Conservation (phyloP, 2,329 filamentous ascomycete genomes). For the Drechslera avenae region DNA sequence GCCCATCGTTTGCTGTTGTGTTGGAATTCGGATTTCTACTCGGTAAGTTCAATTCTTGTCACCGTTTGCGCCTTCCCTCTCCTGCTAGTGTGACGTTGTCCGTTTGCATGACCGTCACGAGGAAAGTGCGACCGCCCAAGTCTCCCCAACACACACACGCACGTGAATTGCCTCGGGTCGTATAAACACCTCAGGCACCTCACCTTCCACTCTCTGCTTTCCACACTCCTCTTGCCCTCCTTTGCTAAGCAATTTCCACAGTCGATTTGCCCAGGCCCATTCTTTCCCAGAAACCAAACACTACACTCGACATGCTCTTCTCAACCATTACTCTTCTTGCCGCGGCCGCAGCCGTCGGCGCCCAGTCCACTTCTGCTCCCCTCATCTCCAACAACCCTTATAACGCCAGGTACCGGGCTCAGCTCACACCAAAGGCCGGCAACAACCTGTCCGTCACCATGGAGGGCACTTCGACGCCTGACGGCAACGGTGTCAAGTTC, state of each 20-base stretch:
- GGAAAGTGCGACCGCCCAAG: slow-evolving; percentile 5
- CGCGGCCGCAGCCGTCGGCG: slow-evolving; percentile 34
- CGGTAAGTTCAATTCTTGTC: background rate
- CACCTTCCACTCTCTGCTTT: slow-evolving; percentile 3
- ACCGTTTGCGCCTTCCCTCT: background rate
- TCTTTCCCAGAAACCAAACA: slow-evolving; percentile 15
- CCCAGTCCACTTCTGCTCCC: slow-evolving; percentile 42
- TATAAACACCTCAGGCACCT: slow-evolving; percentile 10
- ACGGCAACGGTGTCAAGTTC: slow-evolving; percentile 50
- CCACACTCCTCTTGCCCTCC: slow-evolving; percentile 1
- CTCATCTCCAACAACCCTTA: slow-evolving; percentile 45
- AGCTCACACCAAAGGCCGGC: slow-evolving; percentile 40
- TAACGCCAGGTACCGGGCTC: slow-evolving; percentile 49
- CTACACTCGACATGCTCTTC: slow-evolving; percentile 39
- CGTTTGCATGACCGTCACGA: slow-evolving; percentile 7
- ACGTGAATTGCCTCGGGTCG: slow-evolving; percentile 4
- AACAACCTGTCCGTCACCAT: slow-evolving; percentile 46
- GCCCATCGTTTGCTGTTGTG: background rate
- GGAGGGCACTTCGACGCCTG: slow-evolving; percentile 35
- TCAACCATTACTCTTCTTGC: slow-evolving; percentile 38
- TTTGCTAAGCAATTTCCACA: slow-evolving; percentile 15
- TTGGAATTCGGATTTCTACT: background rate
- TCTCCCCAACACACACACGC: background rate
- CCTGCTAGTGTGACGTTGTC: slow-evolving; percentile 1
- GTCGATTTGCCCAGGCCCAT: slow-evolving; percentile 4